A percentile compares a stretch with the other conserved stretches of the same genome.
Evolutionary conservation across 345 rosid species (phyloP).

Genomic region (Melaleuca quinquenervia): DNA sequence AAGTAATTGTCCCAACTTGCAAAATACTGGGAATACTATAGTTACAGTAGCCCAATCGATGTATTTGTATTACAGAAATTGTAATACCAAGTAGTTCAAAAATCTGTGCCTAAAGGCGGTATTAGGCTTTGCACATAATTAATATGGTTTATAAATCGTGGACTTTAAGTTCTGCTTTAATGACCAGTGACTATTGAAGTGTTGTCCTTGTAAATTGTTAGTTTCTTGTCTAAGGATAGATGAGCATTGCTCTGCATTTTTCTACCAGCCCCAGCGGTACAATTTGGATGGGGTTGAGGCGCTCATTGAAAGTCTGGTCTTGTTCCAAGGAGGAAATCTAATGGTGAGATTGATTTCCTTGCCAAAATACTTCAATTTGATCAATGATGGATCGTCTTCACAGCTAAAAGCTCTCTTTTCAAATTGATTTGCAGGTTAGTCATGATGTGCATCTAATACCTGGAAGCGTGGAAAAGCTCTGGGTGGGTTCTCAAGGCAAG

Average conservation of each 20-base stretch:
- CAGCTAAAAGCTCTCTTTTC: not conserved
- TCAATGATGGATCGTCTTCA: not conserved
- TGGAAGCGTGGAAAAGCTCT: not conserved
- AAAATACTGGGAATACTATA: no score
- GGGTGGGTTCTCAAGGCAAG: not conserved
- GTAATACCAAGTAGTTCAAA: no score
- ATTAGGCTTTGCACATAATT: not conserved
- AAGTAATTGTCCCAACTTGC: no score
- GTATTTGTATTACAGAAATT: no score
- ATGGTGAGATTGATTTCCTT: not conserved
- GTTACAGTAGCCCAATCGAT: no score
- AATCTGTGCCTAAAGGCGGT: no score
- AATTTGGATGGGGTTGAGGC: not conserved
- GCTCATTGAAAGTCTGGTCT: not conserved
- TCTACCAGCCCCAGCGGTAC: not conserved
- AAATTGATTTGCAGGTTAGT: not conserved
- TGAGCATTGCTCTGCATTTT: not conserved
- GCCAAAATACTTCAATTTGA: not conserved
- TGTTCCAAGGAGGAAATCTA: not conserved
- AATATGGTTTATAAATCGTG: not conserved
- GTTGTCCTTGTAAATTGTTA: not conserved
- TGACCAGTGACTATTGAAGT: not conserved
- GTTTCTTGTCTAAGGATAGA: not conserved
- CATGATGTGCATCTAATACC: not conserved
- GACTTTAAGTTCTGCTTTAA: not conserved